Evolutionary conservation across 2,329 filamentous ascomycete genomes (phyloP).

Genomic region (Aspergillus fijiensis): DNA sequence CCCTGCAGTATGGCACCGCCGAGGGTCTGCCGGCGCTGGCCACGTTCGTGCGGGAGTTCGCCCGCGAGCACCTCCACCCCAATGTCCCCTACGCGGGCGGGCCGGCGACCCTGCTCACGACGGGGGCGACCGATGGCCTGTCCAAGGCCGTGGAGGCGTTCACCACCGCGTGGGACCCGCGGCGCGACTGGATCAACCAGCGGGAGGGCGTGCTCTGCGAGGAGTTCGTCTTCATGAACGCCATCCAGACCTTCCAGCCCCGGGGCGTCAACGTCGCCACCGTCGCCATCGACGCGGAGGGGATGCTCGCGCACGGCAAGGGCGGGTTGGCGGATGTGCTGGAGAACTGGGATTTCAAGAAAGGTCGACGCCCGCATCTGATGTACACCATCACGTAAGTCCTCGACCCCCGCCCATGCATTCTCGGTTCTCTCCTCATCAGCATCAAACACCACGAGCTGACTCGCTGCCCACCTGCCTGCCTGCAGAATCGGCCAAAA

Average conservation of each 20-base stretch:
- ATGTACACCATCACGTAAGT: constrained; percentile 88
- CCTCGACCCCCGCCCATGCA: neutral
- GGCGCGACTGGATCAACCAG: constrained; percentile 64
- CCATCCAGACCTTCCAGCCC: constrained; percentile 65
- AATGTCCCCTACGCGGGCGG: constrained; percentile 75
- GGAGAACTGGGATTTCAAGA: constrained; percentile 74
- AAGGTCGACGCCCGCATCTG: constrained; percentile 74
- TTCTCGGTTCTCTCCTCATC: no score
- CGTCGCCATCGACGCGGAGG: constrained; percentile 73
- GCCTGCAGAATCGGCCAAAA: constrained; percentile 75
- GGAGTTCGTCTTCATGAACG: constrained; percentile 76
- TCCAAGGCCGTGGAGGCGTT: constrained; percentile 74
- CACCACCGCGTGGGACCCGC: constrained; percentile 71
- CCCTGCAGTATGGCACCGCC: constrained; percentile 83
- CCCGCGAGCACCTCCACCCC: constrained; percentile 73
- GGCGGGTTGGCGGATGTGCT: constrained; percentile 77
- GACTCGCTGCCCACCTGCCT: neutral
- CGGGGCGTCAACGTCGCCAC: constrained; percentile 71
- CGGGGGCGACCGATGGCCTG: constrained; percentile 83
- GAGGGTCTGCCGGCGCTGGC: constrained; percentile 77
- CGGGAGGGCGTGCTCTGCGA: constrained; percentile 79
- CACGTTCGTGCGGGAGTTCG: constrained; percentile 76
- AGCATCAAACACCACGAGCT: neutral
- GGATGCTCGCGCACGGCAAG: constrained; percentile 72
- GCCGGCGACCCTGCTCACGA: constrained; percentile 74